Percentiles rank a stretch among this genome's conserved stretches.
Conservation (phyloP, 1,139 yeast genomes). For the Scheffersomyces cryptocercus region DNA sequence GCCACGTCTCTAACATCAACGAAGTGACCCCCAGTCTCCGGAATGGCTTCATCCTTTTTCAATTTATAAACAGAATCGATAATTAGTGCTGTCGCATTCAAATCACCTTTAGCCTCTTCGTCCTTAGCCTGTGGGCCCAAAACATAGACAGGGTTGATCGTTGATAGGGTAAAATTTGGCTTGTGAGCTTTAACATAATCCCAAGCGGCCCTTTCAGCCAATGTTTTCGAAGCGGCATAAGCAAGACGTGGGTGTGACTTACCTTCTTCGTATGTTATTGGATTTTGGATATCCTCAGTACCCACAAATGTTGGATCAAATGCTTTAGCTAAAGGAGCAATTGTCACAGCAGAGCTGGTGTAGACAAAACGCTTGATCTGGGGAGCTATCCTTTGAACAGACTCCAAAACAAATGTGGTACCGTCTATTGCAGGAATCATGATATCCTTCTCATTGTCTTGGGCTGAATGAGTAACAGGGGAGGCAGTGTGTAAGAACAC, state of each 20-base stretch:
- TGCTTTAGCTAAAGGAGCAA: conserved; percentile 21
- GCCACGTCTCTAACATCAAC: conserved; percentile 49
- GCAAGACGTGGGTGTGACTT: conserved; percentile 39
- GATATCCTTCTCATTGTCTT: conserved; percentile 39
- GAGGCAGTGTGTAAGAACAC: conserved; percentile 23
- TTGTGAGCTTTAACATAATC: conserved; percentile 23
- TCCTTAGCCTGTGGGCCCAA: conserved; percentile 21
- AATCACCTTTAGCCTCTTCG: conserved; percentile 13
- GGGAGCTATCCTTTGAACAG: conserved; percentile 25
- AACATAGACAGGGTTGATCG: conserved; percentile 26
- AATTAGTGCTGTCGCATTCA: conserved; percentile 18
- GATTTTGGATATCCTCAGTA: conserved; percentile 36
- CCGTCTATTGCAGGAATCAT: conserved; percentile 45
- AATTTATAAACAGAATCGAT: conserved; percentile 20
- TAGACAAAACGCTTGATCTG: conserved; percentile 33
- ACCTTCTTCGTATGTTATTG: conserved; percentile 37
- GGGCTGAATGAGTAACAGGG: conserved; percentile 24
- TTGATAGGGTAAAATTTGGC: conserved; percentile 41
- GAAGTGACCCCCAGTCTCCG: conserved; percentile 22
- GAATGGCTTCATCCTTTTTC: conserved; percentile 14
- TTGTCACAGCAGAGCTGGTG: conserved; percentile 47
- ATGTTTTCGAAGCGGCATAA: conserved; percentile 40
- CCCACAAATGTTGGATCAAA: too few relatives aligned
- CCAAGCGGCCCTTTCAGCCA: conserved; percentile 44
- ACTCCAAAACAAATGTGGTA: conserved; percentile 33